phyloP scores from a whole-genome alignment of 2,329 filamentous ascomycete genomes.

The Pseudogymnoascus sp. region DNA sequence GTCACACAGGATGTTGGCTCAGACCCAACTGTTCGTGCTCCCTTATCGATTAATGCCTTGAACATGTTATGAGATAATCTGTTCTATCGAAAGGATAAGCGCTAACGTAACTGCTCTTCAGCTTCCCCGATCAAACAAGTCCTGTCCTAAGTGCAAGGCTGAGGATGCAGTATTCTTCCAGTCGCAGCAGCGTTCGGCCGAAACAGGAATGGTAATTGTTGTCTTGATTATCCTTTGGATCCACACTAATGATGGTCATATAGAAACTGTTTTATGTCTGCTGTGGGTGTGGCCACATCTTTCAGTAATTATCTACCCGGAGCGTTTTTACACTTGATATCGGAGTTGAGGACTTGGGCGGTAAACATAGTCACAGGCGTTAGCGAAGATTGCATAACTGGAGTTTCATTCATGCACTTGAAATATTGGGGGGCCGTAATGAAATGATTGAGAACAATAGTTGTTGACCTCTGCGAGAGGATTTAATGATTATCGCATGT shows the following conservation, averaged over 20 bases:
- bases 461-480: constrained; percentile 1
- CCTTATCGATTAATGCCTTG: constrained; percentile 39
- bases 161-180: constrained; percentile 97
- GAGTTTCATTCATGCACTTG: constrained; percentile 6
- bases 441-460: constrained; percentile 7
- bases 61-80: constrained; percentile 35
- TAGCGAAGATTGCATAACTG: neutral
- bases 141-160: constrained; percentile 76
- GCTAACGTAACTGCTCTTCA: constrained; percentile 38
- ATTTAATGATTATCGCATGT: constrained; percentile 8
- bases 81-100: neutral
- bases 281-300: constrained; percentile 86
- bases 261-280: constrained; percentile 93
- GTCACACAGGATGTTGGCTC: constrained; percentile 95
- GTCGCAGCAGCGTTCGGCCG: constrained; percentile 90
- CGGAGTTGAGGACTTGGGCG: neutral
- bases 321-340: neutral
- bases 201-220: constrained; percentile 89
- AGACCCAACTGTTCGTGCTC: constrained; percentile 90
- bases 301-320: constrained; percentile 37
- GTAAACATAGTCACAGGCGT: constrained; percentile 3
- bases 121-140: constrained; percentile 83
- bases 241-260: constrained; percentile 22
- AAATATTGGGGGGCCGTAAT: neutral
- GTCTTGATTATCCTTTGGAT: neutral